Base-by-base conservation (phyloP, 129 eudicot species). In the Scalesia atractyloides region DNA sequence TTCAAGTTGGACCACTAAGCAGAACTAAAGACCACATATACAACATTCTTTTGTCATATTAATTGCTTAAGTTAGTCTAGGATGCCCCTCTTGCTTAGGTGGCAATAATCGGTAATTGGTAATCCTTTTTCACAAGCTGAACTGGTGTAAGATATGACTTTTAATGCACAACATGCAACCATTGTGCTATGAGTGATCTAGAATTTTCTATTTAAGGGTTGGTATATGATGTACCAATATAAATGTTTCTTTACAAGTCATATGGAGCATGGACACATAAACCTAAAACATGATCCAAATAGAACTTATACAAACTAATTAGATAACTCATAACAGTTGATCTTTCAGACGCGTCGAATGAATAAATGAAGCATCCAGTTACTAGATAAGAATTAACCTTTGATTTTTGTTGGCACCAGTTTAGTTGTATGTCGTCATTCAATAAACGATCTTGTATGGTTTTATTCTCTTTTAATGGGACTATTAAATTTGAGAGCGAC, bases 1-100 rank as follows among this genome's bases (percentile, higher is more conserved):
- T 63, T 36, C 13, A 73, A 62, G 13, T 30, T 46, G 69, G 59
- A 73, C 34, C 54, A 49, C 0, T 18, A 34, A 73, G 44, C 18
- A 33, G 49, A 30, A 73, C 33, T 51, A 5, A 50, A 69, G 62
- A 50, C 26, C 48, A 51, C 7, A 44, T 26, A 68, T 15, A 50
- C 34, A 22, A 4, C 26, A 9, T 56, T 2, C 1, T 56, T 56
- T 56, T 56, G 34, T 56, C 16, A 58, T 41, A 56, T 22, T 37
- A 14, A 39, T 2, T 19, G 22, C 43, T 57, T 57, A 72, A 41
- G n/a, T 43, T 44, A 43, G 41, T 9, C 49, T 67, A 39, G 13
- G 33, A 51, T 69, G 48, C 18, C 8, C 12, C n/a, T 33, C 48
- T 33, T 51, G 62, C 63, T 9, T 7, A 50, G 33, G 33, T 26